Base-by-base conservation (phyloP, 495 filamentous ascomycete species). In the Penicillium paxilli region DNA sequence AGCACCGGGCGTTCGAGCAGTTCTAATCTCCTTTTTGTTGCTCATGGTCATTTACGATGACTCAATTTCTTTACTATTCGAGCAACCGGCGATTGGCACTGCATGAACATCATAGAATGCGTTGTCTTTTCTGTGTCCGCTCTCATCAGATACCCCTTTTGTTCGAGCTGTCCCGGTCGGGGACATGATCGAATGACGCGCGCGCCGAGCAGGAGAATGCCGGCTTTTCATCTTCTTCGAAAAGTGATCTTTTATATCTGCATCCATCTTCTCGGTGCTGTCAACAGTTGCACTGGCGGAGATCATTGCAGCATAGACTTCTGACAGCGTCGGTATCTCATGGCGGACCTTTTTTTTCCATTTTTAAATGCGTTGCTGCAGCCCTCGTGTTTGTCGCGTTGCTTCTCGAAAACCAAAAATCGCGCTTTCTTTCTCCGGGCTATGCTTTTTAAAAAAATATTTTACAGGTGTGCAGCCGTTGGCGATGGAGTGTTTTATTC, bases 61-160 rank as follows among this genome's bases (percentile, higher is more conserved):
- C 54, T 49, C 32, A 25, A 32, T 22, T 37, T 37, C n/a, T 53
- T 55, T 58, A 47, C 47, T 66, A 54, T 64, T 63, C 61, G 71
- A 68, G 71, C 71, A 73, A 73, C 62, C 66, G 62, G 63, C 71
- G 74, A 62, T 75, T 74, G 65, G 74, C 70, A 75, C 78, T 80
- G 78, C 79, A 78, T 79, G 83, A 82, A 87, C 83, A 83, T 76
- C 74, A 88, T 89, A 90, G 87, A 90, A 78, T 86, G 85, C 86
- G 85, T 87, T 87, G 80, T 77, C 78, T 85, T 87, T 71, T 59
- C 60, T 69, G 55, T 69, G 70, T 73, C 71, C 74, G 76, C 70
- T 78, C 73, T 69, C 67, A 73, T 73, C 74, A 81, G 79, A 84
- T 86, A 85, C 83, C 83, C 81, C 64, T 71, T 71, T 61, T 71